phyloP scores from a whole-genome alignment of 2,329 filamentous ascomycete genomes.

The Monilinia polystroma region DNA sequence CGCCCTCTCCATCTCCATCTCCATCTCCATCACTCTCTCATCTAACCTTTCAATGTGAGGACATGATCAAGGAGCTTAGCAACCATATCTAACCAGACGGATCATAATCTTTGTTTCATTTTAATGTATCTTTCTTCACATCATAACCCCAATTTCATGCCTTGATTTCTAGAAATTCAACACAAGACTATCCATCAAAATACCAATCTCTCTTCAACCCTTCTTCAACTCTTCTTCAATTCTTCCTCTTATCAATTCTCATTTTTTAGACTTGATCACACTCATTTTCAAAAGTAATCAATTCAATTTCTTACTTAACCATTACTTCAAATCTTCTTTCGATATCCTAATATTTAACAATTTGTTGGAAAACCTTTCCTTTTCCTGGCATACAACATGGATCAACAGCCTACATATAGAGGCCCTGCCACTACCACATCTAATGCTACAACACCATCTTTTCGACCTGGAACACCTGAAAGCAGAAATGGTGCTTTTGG shows the following conservation, averaged over 20 bases:
- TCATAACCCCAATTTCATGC: neutral
- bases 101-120: neutral
- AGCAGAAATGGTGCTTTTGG: slow-evolving; percentile 36
- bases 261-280: neutral
- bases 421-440: slow-evolving; percentile 29
- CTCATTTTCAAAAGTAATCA: neutral
- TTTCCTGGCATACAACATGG: neutral
- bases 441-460: slow-evolving; percentile 40
- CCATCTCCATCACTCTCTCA: neutral
- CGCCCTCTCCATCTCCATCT: neutral
- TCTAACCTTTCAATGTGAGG: neutral
- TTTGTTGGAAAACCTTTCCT: too few species aligned
- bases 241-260: neutral
- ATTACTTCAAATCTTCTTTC: neutral
- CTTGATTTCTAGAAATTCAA: neutral
- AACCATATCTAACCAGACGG: neutral
- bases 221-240: neutral
- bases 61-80: neutral
- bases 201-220: neutral
- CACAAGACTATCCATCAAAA: neutral
- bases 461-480: slow-evolving; percentile 43
- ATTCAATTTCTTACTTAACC: neutral
- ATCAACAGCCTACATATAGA: slow-evolving; percentile 25
- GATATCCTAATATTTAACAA: neutral
- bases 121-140: neutral